Base-by-base conservation (phyloP, 345 rosid species). In the Limnanthes douglasii region DNA sequence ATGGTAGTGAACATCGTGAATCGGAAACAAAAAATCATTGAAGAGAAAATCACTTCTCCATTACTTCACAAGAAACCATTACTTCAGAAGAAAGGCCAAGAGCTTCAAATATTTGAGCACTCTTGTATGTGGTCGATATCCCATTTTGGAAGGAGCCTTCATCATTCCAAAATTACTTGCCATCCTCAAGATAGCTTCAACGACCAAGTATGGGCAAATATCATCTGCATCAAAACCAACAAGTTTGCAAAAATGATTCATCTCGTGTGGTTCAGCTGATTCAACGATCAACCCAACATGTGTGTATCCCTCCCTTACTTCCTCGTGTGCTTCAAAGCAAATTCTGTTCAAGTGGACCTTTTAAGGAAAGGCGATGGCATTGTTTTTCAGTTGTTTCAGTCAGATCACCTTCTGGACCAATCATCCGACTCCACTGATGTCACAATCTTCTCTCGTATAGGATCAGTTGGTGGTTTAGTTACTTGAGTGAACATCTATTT, bases 401-500 rank as follows among this genome's bases (percentile, higher is more conserved):
- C 45, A 92, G 75, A 63, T 81, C 99, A 36, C 99, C 99, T 62
- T 92, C 99, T 20, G 99, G 96, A 41, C 99, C 99, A 36, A 85
- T 69, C 99, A 92, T 92, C 75, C 96, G n/a, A 92, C 52, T 85
- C 90, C 96, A 75, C 81, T 17, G 99, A 92, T 40, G 99, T 92
- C 19, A 92, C 99, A 43, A 92, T 84, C 65, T 90, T 84, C 75
- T 90, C 98, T 41, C 98, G 75, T 27, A 90, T 90, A 26, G 98
- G 98, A 61, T 92, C 99, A 12, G 85, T 92, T 15, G 99, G 99
- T 34, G 99, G 99, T 41, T 92, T 92, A 36, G 99, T 92, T 31
- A 92, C 99, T 69, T 92, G 99, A 50, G 99, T 96, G 66, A 92
- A 92, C 99, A 92, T 92, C 70, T 92, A 96, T 64, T 92, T 92